Base-by-base conservation (phyloP, 1,284 basidiomycete species). In the Naganishia sp. region DNA sequence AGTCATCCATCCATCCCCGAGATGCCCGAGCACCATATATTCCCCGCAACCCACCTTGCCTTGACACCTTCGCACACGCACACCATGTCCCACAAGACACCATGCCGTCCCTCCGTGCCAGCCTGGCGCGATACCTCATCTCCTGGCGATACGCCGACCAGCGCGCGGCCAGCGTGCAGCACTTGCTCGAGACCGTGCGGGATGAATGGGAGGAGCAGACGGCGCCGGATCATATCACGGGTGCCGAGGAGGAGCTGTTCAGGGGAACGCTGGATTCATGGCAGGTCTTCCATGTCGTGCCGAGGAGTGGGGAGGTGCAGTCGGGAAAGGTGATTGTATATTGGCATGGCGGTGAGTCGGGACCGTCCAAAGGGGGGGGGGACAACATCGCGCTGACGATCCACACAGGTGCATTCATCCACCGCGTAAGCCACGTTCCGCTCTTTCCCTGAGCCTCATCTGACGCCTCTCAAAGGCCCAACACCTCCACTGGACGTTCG, bases 291-390 rank as follows among this genome's bases (percentile, higher is more conserved):
- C 63, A 65, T 51, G 9, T 56, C n/a, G 23, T 21, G 3, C 43
- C 32, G 6, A 56, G 39, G 63, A 18, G 18, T 6, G 53, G 28
- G 23, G 11, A 23, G 28, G 45, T 47, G 3, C 11, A 35, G 23
- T 18, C 13, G 32, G 35, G 28, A 5, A 65, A 65, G 47, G 63
- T 57, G 47, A 35, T 65, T 9, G 63, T 65, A 7, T 65, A 65
- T 53, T 65, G 39, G 23, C 64, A 65, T 57, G 55, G 64, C 31
- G 64, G 46, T 61, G 58, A 50, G 58, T 51, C 3, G 58, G n/a
- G n/a, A n/a, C n/a, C n/a, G n/a, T n/a, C n/a, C n/a, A n/a, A n/a
- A n/a, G n/a, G n/a, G n/a, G n/a, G n/a, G n/a, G n/a, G n/a, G n/a
- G n/a, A n/a, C n/a, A n/a, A n/a, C n/a, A n/a, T n/a, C n/a, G n/a